Evolutionary conservation across 805 yeast species (phyloP).

Genomic region (Lipomyces spencermartinsiae): DNA sequence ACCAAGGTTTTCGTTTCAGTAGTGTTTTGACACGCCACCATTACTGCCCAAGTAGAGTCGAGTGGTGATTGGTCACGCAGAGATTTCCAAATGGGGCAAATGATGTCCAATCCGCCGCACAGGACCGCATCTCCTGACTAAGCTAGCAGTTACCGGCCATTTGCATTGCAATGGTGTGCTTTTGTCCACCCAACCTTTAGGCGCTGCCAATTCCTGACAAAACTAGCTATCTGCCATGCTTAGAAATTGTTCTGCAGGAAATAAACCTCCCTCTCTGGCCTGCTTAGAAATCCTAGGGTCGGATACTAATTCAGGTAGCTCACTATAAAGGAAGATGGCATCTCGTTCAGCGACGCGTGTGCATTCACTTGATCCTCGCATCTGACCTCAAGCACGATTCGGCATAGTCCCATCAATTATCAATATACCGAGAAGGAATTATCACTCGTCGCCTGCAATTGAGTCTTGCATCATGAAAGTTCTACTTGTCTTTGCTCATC

Average conservation of each 20-base stretch:
- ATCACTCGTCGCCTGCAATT: no score
- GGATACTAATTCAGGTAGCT: not conserved
- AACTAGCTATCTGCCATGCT: not conserved
- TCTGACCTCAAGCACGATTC: not conserved
- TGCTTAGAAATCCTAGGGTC: not conserved
- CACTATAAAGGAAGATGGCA: not conserved
- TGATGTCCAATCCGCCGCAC: not conserved
- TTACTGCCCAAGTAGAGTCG: not conserved
- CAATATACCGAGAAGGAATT: not conserved
- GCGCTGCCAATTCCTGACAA: not conserved
- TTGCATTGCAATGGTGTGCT: not conserved
- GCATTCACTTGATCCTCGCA: not conserved
- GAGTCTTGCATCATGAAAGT: conserved; percentile 33
- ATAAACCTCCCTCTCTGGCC: not conserved
- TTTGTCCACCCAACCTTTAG: no score
- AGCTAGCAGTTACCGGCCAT: no score
- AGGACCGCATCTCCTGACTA: not conserved
- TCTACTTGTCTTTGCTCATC: conserved; percentile 45
- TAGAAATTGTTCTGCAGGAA: not conserved
- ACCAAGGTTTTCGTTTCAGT: not conserved
- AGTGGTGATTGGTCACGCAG: conserved; percentile 5
- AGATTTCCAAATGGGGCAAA: conserved; percentile 5
- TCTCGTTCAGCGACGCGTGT: not conserved
- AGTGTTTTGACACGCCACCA: not conserved
- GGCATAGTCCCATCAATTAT: not conserved